Evolutionary conservation across 768 basidiomycete species (phyloP), one percentile per base, ranked within the genome.

Genomic region (Phlebiopsis flavidoalba): DNA sequence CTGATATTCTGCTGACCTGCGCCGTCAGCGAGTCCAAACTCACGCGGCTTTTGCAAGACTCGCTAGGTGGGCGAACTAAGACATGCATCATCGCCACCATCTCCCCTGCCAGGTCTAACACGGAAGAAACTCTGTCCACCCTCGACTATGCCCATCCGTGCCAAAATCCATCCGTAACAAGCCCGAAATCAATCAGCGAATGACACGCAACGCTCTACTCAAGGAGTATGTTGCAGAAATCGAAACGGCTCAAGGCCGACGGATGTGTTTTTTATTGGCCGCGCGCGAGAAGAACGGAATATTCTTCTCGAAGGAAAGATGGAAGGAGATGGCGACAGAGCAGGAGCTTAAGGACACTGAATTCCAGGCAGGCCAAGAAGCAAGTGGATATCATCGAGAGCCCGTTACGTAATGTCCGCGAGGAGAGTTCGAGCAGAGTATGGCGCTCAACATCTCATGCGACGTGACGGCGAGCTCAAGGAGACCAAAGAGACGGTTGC

Each of bases 71-170:
- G 0, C 83, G 87, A 35, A 99, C 97, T 6, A 98, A 98, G 76
- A 99, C 97, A 0, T 96, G 94, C 67, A 94, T 99, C 69, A 91
- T 99, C 63, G 97, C 95, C 0, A 98, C 97, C 6, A 85, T 98
- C 67, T 96, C 94, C 8, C 96, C 97, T 0, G 91, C 93, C 5
- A 86, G 92, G 22, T 91, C 87, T 24, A 98, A 96, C 70, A 83
- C 96, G 76, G 97, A 99, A 73, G 97, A 98, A 74, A 98, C 97
- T 0, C 83, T 97, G 19, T 97, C 95, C 2, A 99, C 97, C 0
- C 87, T 99, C 48, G 95, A 98, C 72, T 99, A 99, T 67, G 96
- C 97, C n/a, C 33, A 83, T 93, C 50, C 87, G 93, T 24, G 97
- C 97, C 31, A 98, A n/a, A 96, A 71, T 91, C 91, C 24, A 98